Evolutionary conservation across 1,139 yeast species (phyloP).

Genomic region (Hyphopichia burtonii): DNA sequence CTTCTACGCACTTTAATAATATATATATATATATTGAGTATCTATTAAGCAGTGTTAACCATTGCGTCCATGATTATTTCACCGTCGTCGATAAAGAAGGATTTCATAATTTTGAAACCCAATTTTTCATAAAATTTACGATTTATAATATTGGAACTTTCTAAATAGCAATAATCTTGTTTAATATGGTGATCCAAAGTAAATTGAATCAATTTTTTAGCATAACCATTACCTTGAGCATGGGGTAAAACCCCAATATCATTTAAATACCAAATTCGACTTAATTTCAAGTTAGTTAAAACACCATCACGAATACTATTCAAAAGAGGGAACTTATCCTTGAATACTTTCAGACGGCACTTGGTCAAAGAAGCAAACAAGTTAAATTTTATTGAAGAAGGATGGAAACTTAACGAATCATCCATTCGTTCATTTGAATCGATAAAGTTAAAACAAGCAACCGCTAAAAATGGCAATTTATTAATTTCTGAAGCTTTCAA

Average conservation of each 20-base stretch:
- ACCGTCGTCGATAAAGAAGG: slow-evolving; percentile 35
- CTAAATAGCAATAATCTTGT: slow-evolving; percentile 37
- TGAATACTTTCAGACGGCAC: slow-evolving; percentile 35
- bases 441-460: slow-evolving; percentile 34
- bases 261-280: slow-evolving; percentile 36
- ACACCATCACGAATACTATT: slow-evolving; percentile 30
- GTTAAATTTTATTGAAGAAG: slow-evolving; percentile 31
- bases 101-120: slow-evolving; percentile 46
- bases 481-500: slow-evolving; percentile 3
- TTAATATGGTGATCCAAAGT: slow-evolving; percentile 21
- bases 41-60: slow-evolving; percentile 26
- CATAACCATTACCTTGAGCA: slow-evolving; percentile 42
- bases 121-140: slow-evolving; percentile 48
- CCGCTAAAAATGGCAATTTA: slow-evolving; percentile 32
- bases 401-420: slow-evolving; percentile 18
- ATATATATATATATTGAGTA: too few relatives aligned
- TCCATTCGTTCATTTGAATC: slow-evolving; percentile 22
- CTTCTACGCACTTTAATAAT: too few relatives aligned
- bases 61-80: slow-evolving; percentile 39
- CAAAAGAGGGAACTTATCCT: slow-evolving; percentile 35
- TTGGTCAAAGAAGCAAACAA: slow-evolving; percentile 33
- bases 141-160: slow-evolving; percentile 52
- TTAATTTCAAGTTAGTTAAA: slow-evolving; percentile 6
- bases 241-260: slow-evolving; percentile 41
- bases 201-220: slow-evolving; percentile 32